These are phyloP conservation scores for Coprinopsis strossmayeri DNA, from an alignment of 768 basidiomycete genomes.

Conservation along the genomic window DNA sequence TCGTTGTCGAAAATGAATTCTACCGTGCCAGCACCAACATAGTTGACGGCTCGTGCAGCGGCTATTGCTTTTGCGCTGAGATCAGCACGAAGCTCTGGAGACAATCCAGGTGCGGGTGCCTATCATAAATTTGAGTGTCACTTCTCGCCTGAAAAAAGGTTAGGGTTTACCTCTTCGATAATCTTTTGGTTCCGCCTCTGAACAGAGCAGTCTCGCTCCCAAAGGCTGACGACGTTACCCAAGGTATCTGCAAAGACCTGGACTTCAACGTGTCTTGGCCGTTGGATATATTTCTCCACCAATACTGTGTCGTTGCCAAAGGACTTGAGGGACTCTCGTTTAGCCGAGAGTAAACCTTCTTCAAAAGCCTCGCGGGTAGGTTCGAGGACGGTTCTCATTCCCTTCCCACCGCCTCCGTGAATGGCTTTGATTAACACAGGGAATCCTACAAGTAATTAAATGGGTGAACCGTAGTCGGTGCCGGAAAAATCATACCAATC, in stretches of 20 bases:
- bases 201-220: constrained; percentile 92
- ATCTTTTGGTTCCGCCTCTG: constrained; percentile 94
- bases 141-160: neutral
- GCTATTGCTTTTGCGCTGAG: constrained; percentile 84
- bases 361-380: constrained; percentile 60
- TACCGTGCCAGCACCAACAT: constrained; percentile 90
- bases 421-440: constrained; percentile 96
- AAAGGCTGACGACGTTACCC: constrained; percentile 86
- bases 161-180: constrained; percentile 80
- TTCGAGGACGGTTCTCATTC: constrained; percentile 75
- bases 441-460: constrained; percentile 46
- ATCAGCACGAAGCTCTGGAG: constrained; percentile 70
- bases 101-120: constrained; percentile 89
- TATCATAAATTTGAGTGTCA: constrained; percentile 20
- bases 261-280: constrained; percentile 89
- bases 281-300: constrained; percentile 83
- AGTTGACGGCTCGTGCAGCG: constrained; percentile 88
- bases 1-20: constrained; percentile 97
- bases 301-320: constrained; percentile 86
- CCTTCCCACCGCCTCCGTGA: constrained; percentile 93
- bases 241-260: constrained; percentile 85
- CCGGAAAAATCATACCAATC: constrained; percentile 44
- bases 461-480: neutral
- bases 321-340: constrained; percentile 81
- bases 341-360: constrained; percentile 79